A percentile compares a stretch with the other conserved stretches of the same genome.
phyloP scores from a whole-genome alignment of 1,139 yeast genomes.

The Protomyces inundatus region DNA sequence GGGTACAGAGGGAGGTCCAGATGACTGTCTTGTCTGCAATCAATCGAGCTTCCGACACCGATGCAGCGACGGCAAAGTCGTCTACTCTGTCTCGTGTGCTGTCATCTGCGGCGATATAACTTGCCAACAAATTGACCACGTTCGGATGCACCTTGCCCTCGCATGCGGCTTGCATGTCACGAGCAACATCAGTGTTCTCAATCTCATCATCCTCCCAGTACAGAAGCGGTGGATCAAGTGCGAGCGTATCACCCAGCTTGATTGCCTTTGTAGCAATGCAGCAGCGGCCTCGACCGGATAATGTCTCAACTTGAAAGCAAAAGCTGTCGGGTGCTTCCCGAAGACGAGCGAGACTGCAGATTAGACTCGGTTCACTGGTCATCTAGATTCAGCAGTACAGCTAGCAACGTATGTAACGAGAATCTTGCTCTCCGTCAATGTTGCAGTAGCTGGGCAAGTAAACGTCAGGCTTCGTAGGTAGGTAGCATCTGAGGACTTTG shows the following conservation, averaged over 20 bases:
- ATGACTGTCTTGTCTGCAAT: constrained; percentile 13
- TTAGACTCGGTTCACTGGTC: no score
- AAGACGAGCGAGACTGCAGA: no score
- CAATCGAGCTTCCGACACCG: neutral
- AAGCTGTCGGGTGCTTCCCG: neutral
- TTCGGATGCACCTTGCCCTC: neutral
- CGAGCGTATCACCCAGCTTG: neutral
- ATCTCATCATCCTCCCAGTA: constrained; percentile 8
- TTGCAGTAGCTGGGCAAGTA: no score
- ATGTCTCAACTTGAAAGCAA: neutral
- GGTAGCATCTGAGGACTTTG: no score
- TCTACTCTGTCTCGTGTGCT: neutral
- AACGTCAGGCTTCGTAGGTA: no score
- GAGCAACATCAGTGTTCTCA: neutral
- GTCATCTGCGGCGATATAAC: neutral
- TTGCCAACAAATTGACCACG: constrained; percentile 4
- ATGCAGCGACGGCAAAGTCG: constrained; percentile 4
- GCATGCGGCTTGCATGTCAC: constrained; percentile 1
- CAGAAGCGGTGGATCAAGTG: constrained; percentile 10
- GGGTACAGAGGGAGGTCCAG: neutral
- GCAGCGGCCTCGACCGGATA: neutral
- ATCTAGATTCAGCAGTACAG: no score
- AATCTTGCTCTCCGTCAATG: no score
- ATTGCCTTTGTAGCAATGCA: neutral
- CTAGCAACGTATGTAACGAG: no score